A percentile compares a stretch with the other conserved stretches of the same genome.
Conservation (phyloP, 257 asterid genomes). For the Nicotiana sylvestris region DNA sequence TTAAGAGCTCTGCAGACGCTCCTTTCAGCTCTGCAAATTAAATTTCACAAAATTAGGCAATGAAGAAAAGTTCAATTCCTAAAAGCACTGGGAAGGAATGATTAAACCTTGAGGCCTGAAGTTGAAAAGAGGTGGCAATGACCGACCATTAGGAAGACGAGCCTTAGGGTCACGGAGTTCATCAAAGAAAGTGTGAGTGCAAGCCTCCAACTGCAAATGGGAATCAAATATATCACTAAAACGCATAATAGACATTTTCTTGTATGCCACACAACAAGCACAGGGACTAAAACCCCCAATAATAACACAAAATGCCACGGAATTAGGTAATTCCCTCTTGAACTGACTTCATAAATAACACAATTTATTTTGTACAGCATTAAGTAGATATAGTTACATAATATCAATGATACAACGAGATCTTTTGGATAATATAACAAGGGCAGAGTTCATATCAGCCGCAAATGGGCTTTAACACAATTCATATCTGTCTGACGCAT, state of each 20-base stretch:
- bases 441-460: neutral
- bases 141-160: constrained; percentile 64
- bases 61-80: neutral
- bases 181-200: constrained; percentile 62
- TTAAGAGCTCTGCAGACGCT: constrained; percentile 50
- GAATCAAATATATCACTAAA: neutral
- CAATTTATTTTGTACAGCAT: neutral
- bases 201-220: constrained; percentile 53
- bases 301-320: too few relatives aligned
- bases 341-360: neutral
- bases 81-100: neutral
- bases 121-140: constrained; percentile 68
- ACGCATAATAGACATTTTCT: neutral
- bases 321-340: too few relatives aligned
- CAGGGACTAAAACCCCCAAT: too few relatives aligned
- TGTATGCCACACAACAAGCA: neutral
- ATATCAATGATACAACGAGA: neutral
- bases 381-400: neutral
- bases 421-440: neutral
- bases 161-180: constrained; percentile 66
- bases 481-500: neutral
- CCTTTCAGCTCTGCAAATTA: constrained; percentile 52
- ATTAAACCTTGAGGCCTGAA: constrained; percentile 49
- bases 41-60: constrained; percentile 5
- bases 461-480: neutral